A percentile compares a stretch with the other conserved stretches of the same genome.
phyloP scores from a whole-genome alignment of 352 stramenopile genomes.

The Thalassiosira delicatula region DNA sequence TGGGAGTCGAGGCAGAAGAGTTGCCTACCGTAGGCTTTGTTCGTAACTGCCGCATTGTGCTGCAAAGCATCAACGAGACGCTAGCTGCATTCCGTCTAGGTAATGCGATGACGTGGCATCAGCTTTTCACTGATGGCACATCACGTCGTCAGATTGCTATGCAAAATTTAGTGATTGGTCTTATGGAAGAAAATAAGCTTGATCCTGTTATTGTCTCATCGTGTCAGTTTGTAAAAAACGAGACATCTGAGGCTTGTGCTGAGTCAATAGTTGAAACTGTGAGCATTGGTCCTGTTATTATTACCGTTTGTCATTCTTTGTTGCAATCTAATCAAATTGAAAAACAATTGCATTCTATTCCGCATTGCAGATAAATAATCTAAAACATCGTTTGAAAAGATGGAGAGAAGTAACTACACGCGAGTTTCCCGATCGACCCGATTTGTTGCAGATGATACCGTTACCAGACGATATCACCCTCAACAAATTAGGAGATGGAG shows the following conservation, averaged over 20 bases:
- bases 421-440: neutral
- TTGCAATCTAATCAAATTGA: too few relatives aligned
- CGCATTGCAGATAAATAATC: neutral
- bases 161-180: slow-evolving; percentile 32
- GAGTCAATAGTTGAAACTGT: neutral
- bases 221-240: neutral
- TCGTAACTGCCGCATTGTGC: neutral
- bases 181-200: slow-evolving; percentile 13
- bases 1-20: neutral
- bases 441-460: neutral
- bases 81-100: slow-evolving; percentile 10
- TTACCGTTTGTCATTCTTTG: neutral
- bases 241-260: neutral
- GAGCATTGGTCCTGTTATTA: neutral
- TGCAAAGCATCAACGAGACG: slow-evolving; percentile 7
- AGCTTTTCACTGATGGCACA: slow-evolving; percentile 44
- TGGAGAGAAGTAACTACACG: slow-evolving; percentile 1
- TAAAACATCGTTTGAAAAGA: slow-evolving; percentile 16
- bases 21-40: slow-evolving; percentile 14
- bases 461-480: neutral
- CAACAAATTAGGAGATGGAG: slow-evolving; percentile 1
- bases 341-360: too few relatives aligned
- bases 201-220: neutral
- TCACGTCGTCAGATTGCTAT: slow-evolving; percentile 17
- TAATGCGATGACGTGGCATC: slow-evolving; percentile 13